Base-by-base conservation (phyloP, 2,329 filamentous ascomycete species). In the Colletotrichum scovillei region DNA sequence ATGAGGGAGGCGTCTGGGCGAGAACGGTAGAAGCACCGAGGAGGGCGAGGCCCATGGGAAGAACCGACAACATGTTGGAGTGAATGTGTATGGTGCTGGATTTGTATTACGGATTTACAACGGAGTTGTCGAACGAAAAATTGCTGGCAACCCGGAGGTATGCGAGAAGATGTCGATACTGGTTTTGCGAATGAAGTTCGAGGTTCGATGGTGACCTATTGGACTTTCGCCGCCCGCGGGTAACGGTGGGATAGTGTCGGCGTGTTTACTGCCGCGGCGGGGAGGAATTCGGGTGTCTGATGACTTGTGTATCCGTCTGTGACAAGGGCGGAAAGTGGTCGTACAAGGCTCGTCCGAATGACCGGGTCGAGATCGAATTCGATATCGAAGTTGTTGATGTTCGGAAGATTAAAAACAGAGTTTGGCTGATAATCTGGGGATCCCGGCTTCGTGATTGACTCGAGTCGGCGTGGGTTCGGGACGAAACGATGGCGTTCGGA, bases 11-110 rank as follows among this genome's bases (percentile, higher is more conserved):
- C 30, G 52, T 76, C 76, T 67, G 78, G 53, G 83, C 84, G 49
- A 85, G 75, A 30, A 84, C 83, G 42, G 78, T 76, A 3, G 82
- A 80, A 7, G 82, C 83, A 69, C 83, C 81, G 63, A 86, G 76
- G 24, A 85, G 78, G 77, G 81, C 84, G 65, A 81, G 78, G 73
- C 82, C 84, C 77, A 85, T n/a, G 9, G 79, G 76, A n/a, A 80
- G 72, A 30, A 80, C 32, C 28, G 78, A 76, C 19, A 28, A 49
- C 53, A 72, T 59, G 46, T 62, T 77, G 52, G 42, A 49, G 12
- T 16, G 55, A 52, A 26, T 30, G 46, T 35, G 42, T 69, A 26
- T 12, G 28, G 35, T 26, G 42, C 28, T 5, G 52, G 66, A 2
- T 46, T 22, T 22, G 5, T 24, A 64, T 57, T 57, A 65, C 22